phyloP scores from a whole-genome alignment of 2,329 filamentous ascomycete genomes.

The Grosmannia clavigera region DNA sequence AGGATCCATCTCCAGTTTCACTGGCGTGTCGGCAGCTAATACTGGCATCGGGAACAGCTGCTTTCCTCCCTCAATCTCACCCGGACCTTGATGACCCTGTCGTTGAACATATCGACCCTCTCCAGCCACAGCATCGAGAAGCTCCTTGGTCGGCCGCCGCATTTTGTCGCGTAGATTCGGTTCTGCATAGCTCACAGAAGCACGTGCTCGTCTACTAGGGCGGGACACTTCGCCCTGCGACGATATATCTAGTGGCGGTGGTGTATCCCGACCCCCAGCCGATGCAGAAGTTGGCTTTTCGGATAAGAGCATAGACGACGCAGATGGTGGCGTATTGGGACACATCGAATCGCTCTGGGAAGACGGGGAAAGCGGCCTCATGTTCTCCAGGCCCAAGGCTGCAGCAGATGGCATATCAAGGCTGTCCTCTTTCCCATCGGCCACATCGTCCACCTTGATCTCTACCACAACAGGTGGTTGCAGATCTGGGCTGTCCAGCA shows the following conservation, averaged over 20 bases:
- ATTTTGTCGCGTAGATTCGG: slow-evolving; percentile 74
- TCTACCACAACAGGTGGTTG: slow-evolving; percentile 5
- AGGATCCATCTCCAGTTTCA: neutral
- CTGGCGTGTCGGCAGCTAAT: neutral
- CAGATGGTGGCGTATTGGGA: slow-evolving; percentile 7
- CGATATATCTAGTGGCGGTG: slow-evolving; percentile 46
- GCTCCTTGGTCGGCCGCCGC: slow-evolving; percentile 64
- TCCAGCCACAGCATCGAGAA: slow-evolving; percentile 62
- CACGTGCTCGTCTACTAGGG: slow-evolving; percentile 52
- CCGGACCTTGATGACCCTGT: slow-evolving; percentile 2
- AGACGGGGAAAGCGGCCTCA: neutral
- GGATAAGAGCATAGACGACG: slow-evolving; percentile 13
- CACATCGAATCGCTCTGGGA: neutral
- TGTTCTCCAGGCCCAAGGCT: neutral
- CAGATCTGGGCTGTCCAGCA: slow-evolving; percentile 18
- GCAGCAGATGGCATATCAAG: slow-evolving; percentile 16
- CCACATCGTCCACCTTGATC: neutral
- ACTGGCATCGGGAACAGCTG: neutral
- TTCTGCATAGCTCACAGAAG: slow-evolving; percentile 68
- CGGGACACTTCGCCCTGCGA: slow-evolving; percentile 45
- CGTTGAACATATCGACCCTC: slow-evolving; percentile 39
- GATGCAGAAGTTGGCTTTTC: slow-evolving; percentile 24
- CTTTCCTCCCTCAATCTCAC: neutral
- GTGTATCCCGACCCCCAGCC: slow-evolving; percentile 35
- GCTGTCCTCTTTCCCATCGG: slow-evolving; percentile 6